These are phyloP conservation scores for Casuarina glauca DNA, from an alignment of 306 rosid species.

Conservation along the genomic window DNA sequence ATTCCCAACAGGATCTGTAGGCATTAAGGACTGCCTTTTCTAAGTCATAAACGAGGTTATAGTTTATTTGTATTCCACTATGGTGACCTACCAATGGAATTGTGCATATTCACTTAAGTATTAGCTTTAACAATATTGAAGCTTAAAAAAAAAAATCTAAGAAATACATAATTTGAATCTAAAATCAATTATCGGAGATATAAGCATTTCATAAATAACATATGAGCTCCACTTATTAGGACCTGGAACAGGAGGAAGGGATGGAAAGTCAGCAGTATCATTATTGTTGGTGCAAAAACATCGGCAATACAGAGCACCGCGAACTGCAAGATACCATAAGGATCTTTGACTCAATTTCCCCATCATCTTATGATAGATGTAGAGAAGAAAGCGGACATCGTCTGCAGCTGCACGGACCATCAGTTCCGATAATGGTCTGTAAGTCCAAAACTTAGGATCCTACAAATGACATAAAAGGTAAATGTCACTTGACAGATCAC, in stretches of 20 bases:
- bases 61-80: constrained; percentile 12
- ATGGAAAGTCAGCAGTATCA: constrained; percentile 75
- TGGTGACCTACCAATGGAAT: constrained; percentile 2
- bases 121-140: constrained; percentile 19
- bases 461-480: constrained; percentile 23
- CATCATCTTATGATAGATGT: constrained; percentile 87
- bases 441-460: constrained; percentile 94
- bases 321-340: constrained; percentile 86
- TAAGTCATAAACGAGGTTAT: not conserved
- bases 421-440: constrained; percentile 86
- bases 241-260: constrained; percentile 93
- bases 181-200: constrained; percentile 3
- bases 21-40: not conserved
- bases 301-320: constrained; percentile 92
- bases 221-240: constrained; percentile 12
- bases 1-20: not conserved
- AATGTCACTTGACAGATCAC: constrained; percentile 6
- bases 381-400: constrained; percentile 95
- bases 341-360: constrained; percentile 69
- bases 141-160: constrained; percentile 14
- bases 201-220: not conserved
- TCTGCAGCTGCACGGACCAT: constrained; percentile 97
- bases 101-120: constrained; percentile 9
- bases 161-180: constrained; percentile 21
- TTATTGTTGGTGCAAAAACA: constrained; percentile 75